A percentile compares a stretch with the other conserved stretches of the same genome.
phyloP scores from a whole-genome alignment of 2,329 filamentous ascomycete genomes.

The Verticillium klebahnii region DNA sequence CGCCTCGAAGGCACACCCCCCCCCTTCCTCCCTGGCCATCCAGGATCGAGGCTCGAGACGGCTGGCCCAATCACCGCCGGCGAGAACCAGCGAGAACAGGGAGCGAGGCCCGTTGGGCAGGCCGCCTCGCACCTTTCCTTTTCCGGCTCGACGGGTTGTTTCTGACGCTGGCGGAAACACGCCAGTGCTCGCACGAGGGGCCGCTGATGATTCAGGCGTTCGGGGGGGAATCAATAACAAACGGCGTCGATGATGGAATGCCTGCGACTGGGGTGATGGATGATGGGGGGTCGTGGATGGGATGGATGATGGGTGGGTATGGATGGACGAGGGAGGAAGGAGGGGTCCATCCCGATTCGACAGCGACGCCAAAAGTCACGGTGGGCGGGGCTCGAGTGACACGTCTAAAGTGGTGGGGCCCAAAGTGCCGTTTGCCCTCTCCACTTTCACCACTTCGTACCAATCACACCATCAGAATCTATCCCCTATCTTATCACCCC shows the following conservation, averaged over 20 bases:
- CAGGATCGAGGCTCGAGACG: slow-evolving; percentile 4
- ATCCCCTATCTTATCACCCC: slow-evolving; percentile 12
- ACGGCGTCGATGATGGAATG: not conserved
- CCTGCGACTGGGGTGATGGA: not conserved
- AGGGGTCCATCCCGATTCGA: slow-evolving; percentile 5
- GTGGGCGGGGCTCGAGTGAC: not conserved
- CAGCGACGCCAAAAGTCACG: not conserved
- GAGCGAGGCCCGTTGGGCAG: slow-evolving; percentile 3
- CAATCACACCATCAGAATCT: not conserved
- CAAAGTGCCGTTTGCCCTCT: not conserved
- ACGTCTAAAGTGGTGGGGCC: not conserved
- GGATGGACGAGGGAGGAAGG: not conserved
- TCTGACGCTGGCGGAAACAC: not conserved
- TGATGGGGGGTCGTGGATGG: not conserved
- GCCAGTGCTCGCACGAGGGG: not conserved
- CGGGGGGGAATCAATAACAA: not conserved
- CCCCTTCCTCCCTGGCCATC: not conserved
- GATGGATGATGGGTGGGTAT: not conserved
- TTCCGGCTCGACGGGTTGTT: not conserved
- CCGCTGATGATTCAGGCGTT: not conserved
- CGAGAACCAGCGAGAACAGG: not conserved
- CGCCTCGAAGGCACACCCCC: slow-evolving; percentile 1
- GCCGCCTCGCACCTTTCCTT: not conserved
- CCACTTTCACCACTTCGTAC: not conserved
- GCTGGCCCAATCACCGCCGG: slow-evolving; percentile 5